Evolutionary conservation across 257 asterid species (phyloP).

Genomic region (Forsythia viridissima): DNA sequence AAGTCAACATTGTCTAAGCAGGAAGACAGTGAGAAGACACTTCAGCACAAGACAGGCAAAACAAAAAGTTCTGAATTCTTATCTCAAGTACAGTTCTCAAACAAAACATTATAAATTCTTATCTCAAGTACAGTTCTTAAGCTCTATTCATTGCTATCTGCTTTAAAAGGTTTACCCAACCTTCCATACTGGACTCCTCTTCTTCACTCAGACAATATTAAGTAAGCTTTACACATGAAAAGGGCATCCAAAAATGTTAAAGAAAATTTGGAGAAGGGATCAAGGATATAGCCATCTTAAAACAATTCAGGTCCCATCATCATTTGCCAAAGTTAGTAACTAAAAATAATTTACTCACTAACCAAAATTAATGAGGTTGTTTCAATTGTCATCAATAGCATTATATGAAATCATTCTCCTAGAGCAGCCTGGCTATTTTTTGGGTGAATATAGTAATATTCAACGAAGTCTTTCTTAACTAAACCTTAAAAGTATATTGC

Average conservation of each 20-base stretch:
- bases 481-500: too few relatives aligned
- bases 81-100: neutral
- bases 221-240: neutral
- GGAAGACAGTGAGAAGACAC: neutral
- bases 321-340: neutral
- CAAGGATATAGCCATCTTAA: neutral
- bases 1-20: constrained; percentile 44
- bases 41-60: neutral
- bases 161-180: neutral
- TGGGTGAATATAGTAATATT: neutral
- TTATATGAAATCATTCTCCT: neutral
- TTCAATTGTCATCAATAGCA: neutral
- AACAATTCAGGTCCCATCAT: neutral
- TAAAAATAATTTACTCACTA: too few relatives aligned
- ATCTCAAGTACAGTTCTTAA: neutral
- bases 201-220: neutral
- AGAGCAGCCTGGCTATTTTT: neutral
- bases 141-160: neutral
- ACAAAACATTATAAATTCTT: neutral
- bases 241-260: neutral
- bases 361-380: neutral
- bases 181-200: neutral
- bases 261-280: neutral
- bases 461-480: too few relatives aligned
- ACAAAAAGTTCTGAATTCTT: neutral